Base-by-base conservation (phyloP, 2,329 filamentous ascomycete genomes). In the Xylaria sp. region DNA sequence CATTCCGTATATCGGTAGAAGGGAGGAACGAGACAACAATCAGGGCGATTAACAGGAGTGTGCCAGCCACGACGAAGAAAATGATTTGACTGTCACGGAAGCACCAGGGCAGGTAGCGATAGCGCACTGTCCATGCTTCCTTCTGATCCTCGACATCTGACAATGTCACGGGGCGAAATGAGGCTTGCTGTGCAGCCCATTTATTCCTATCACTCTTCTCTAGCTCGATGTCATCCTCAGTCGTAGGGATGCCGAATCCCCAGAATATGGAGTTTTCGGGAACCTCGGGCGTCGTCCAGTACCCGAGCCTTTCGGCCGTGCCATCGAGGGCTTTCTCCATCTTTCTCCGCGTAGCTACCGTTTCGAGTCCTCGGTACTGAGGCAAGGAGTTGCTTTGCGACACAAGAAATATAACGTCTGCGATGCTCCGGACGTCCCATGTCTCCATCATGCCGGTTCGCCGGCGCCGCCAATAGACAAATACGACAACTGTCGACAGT, bases 361-460 rank as follows among this genome's bases (percentile, higher is more conserved):
- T 87, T 74, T 94, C 91, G 0, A 90, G 89, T 3, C 88, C 88
- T 13, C 87, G 84, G 79, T 94, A 97, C 74, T 92, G 91, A 26
- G 85, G 83, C 58, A 94, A 85, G 20, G 91, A 89, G 79, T 97
- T 97, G 71, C 93, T 94, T 68, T 92, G 88, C 71, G 93, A 90
- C 31, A 97, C 85, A 11, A 97, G 84, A 1, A 91, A 88, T 51
- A 96, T 86, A 44, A 97, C 82, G 77, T 97, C 94, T 3, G 92
- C 94, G 7, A 97, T 83, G 28, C 90, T 95, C 54, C 91, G 86
- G 2, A 93, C 87, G 77, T 97, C 93, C 94, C 94, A 97, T 7
- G 63, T 46, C 7, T 70, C 65, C 76, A 91, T 87, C 70, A 97
- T 83, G 0, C 94, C 94, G 0, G 93, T 97, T 74, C 85, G 86